Evolutionary conservation across 306 rosid genomes (phyloP), one percentile per base, ranked within the genome.

Genomic region (Sphenostylis stenocarpa): DNA sequence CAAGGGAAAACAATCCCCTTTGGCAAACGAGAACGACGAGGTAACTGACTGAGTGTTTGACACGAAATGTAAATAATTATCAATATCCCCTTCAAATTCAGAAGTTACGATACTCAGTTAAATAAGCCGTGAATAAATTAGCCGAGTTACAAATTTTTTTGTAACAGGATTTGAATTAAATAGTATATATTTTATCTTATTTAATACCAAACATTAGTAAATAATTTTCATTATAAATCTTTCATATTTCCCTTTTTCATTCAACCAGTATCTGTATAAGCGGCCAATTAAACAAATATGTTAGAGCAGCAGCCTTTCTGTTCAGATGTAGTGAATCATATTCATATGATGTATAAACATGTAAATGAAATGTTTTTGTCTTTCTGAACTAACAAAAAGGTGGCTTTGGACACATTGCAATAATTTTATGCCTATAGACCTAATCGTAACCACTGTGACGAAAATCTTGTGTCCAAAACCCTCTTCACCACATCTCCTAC

Each of bases 401-500:
- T 56, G 86, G 26, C 77, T 58, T 66, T 67, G 24, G 57, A 31
- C 75, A 78, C 75, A 73, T 74, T 75, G 70, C 55, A 73, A 78
- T 44, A 61, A 76, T 63, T 23, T 70, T 43, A 63, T 55, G 58
- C 73, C 92, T 91, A 87, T 53, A 89, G 91, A 33, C 86, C 89
- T 76, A 90, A 88, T 56, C 87, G 70, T 85, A 88, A 81, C 94
- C 97, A 91, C 21, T 79, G 81, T 31, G 88, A 66, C 2, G 90
- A 72, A 56, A 78, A 67, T 84, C 49, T 86, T 20, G 85, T 44
- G 57, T 89, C 95, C 83, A 86, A 79, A 72, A 92, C 70, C 82
- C 73, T 89, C 87, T 87, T 86, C 84, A 91, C 96, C 70, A 89
- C 91, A 2, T 84, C 88, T 51, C 80, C 81, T 33, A 92, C 90